Base-by-base conservation (phyloP, 2,329 filamentous ascomycete species). In the Xylaria sp. region DNA sequence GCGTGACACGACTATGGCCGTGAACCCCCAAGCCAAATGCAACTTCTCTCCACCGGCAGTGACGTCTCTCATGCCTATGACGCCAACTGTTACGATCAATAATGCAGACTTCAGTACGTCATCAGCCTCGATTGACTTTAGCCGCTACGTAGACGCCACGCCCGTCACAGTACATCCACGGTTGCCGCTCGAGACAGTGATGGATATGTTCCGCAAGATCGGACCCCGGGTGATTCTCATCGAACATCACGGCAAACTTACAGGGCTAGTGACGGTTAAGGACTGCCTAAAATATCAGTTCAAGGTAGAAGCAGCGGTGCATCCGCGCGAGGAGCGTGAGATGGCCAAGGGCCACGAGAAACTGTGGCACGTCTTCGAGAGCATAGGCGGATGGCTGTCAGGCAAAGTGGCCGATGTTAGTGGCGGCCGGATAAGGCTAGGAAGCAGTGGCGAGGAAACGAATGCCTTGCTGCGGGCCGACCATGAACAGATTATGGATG, bases 181-280 rank as follows among this genome's bases (percentile, higher is more conserved):
- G 1, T 86, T 98, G 0, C 91, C 94, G 0, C 86, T 99, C 0
- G 95, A 99, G 77, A 99, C 95, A 0, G 94, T 96, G 31, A 97
- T 99, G 93, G 95, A 99, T 73, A 83, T 99, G 10, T 99, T 99
- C 81, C 94, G 94, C 75, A 99, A 98, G 79, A 96, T 99, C 74
- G 95, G 95, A 0, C 95, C 94, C 0, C 87, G 95, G 1, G 93
- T 97, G 5, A 94, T 99, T 51, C 83, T 99, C 3, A 90, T 97
- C 38, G 95, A 99, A 75, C 90, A 97, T 73, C 90, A 91, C 60
- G 95, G 95, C 13, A 86, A 87, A 51, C 83, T 99, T 1, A 86
- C 85, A 0, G 95, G 95, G 0, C 83, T 99, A 0, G 91, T 99
- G 0, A 99, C 95, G 0, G 91, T 97, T 64, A 99, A 99, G 76